phyloP scores from a whole-genome alignment of 179 eudicot genomes.

The Drosera spatulata region DNA sequence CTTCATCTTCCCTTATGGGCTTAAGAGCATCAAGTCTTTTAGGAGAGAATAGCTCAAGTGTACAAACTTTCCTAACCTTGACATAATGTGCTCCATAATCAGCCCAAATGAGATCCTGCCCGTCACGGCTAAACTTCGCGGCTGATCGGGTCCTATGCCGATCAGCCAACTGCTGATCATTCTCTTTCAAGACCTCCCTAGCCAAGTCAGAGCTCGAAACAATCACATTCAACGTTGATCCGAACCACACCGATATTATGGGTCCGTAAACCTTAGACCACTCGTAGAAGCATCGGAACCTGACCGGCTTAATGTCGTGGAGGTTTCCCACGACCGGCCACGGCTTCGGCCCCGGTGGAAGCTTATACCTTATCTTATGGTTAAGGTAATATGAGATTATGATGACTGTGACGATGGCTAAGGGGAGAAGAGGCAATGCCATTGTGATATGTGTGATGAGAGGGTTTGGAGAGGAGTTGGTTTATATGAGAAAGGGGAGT shows the following conservation, averaged over 20 bases:
- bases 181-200: slow-evolving; percentile 58
- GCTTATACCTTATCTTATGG: slow-evolving; percentile 39
- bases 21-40: slow-evolving; percentile 58
- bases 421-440: too few species aligned
- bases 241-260: slow-evolving; percentile 53
- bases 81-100: slow-evolving; percentile 89
- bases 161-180: slow-evolving; percentile 60
- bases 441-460: too few species aligned
- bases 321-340: slow-evolving; percentile 69
- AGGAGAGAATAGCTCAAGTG: slow-evolving; percentile 54
- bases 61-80: slow-evolving; percentile 71
- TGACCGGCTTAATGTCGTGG: slow-evolving; percentile 55
- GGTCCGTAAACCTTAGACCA: slow-evolving; percentile 69
- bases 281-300: slow-evolving; percentile 62
- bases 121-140: slow-evolving; percentile 44
- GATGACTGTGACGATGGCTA: slow-evolving; percentile 3
- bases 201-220: slow-evolving; percentile 53
- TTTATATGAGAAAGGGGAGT: too few species aligned
- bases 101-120: slow-evolving; percentile 76
- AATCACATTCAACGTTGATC: slow-evolving; percentile 51
- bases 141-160: slow-evolving; percentile 50
- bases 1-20: slow-evolving; percentile 84
- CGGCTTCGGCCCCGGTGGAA: slow-evolving; percentile 78
- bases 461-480: too few species aligned
- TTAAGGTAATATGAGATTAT: slow-evolving; percentile 22